These are phyloP conservation scores for Amauroascus niger DNA, from an alignment of 2,329 filamentous ascomycete genomes.

Conservation along the genomic window DNA sequence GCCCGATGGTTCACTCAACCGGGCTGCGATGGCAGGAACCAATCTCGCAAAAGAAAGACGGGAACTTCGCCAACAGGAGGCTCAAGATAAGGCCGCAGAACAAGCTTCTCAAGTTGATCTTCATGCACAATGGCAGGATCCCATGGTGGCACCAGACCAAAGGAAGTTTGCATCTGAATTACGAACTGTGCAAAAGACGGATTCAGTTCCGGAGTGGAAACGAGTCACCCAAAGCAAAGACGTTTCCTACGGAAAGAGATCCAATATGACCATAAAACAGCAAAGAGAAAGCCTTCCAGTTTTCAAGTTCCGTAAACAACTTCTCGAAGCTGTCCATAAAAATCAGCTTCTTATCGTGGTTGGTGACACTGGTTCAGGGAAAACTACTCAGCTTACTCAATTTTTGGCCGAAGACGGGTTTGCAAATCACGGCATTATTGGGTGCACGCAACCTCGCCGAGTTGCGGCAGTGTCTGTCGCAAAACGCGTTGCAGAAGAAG, in stretches of 20 bases:
- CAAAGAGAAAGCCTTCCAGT: slow-evolving; percentile 86
- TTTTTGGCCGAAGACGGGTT: slow-evolving; percentile 91
- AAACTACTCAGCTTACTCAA: slow-evolving; percentile 93
- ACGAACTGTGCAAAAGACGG: slow-evolving; percentile 50
- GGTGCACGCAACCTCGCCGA: slow-evolving; percentile 92
- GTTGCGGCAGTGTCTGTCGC: slow-evolving; percentile 97
- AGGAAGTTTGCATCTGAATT: slow-evolving; percentile 84
- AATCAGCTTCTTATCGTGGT: slow-evolving; percentile 95
- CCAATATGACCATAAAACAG: slow-evolving; percentile 85
- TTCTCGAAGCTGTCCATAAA: slow-evolving; percentile 74
- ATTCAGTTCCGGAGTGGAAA: slow-evolving; percentile 86
- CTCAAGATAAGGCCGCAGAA: slow-evolving; percentile 65
- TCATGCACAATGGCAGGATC: slow-evolving; percentile 88
- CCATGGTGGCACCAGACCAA: slow-evolving; percentile 79
- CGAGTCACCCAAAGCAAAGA: slow-evolving; percentile 69
- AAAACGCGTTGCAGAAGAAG: slow-evolving; percentile 91
- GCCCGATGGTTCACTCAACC: slow-evolving; percentile 94
- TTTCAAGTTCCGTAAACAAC: slow-evolving; percentile 73
- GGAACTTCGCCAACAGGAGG: slow-evolving; percentile 80
- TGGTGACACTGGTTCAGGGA: slow-evolving; percentile 92
- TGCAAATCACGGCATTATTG: slow-evolving; percentile 76
- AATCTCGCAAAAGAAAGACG: slow-evolving; percentile 79
- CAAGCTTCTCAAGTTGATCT: slow-evolving; percentile 70
- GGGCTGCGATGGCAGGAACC: slow-evolving; percentile 89
- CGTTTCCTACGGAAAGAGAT: slow-evolving; percentile 73